phyloP scores from a whole-genome alignment of 139 green algal genomes.

The Picocystis salinarum region DNA sequence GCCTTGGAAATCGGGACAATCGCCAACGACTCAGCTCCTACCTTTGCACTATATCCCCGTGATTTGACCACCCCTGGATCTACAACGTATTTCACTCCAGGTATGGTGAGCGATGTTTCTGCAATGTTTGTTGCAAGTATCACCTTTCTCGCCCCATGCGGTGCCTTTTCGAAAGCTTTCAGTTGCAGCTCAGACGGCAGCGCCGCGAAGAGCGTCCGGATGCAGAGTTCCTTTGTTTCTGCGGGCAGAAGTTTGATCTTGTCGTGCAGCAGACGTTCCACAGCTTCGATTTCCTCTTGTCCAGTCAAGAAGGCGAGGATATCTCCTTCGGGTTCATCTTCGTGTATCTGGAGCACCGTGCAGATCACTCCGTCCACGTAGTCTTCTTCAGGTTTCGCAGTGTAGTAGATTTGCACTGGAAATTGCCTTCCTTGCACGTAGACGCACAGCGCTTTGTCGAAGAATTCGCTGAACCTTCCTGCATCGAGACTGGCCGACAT shows the following conservation, averaged over 20 bases:
- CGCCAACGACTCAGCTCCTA: conserved; percentile 55
- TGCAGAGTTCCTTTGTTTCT: conserved; percentile 37
- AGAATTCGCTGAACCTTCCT: conserved; percentile 71
- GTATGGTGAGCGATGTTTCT: conserved; percentile 80
- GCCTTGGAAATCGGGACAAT: conserved; percentile 68
- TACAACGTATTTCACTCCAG: conserved; percentile 80
- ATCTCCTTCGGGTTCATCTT: conserved; percentile 64
- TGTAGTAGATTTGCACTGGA: conserved; percentile 84
- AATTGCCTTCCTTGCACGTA: conserved; percentile 91
- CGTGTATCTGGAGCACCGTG: conserved; percentile 58
- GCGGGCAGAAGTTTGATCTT: conserved; percentile 54
- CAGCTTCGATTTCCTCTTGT: conserved; percentile 64
- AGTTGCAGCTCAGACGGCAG: conserved; percentile 68
- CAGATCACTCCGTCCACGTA: conserved; percentile 86
- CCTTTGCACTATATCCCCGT: conserved; percentile 43
- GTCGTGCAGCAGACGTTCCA: conserved; percentile 42
- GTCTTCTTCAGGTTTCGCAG: conserved; percentile 76
- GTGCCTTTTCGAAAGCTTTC: conserved; percentile 50
- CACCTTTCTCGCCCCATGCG: conserved; percentile 47
- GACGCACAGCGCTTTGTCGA: conserved; percentile 73
- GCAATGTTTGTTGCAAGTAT: conserved; percentile 87
- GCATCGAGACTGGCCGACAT: conserved; percentile 86
- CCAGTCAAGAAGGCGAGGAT: conserved; percentile 99
- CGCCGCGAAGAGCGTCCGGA: conserved; percentile 92
- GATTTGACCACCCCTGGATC: conserved; percentile 75